phyloP scores from a whole-genome alignment of 441 rosid genomes.

The Gossypium schwendimanii region DNA sequence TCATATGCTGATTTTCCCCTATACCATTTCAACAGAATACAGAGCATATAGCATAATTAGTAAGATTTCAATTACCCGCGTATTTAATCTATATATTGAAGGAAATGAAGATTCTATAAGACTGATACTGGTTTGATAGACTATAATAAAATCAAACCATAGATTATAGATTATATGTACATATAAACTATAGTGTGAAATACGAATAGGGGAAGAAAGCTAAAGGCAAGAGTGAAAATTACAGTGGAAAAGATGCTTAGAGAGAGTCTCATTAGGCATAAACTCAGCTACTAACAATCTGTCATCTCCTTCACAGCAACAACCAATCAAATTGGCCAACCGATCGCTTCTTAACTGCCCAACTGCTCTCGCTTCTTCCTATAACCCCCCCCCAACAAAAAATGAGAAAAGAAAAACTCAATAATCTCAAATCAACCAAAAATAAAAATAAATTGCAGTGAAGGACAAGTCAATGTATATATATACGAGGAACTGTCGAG shows the following conservation, averaged over 20 bases:
- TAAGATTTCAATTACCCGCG: neutral
- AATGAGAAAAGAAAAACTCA: neutral
- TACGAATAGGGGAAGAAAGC: no score
- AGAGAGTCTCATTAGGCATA: constrained; percentile 88
- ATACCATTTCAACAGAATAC: constrained; percentile 23
- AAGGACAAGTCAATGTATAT: constrained; percentile 8
- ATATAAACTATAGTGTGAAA: no score
- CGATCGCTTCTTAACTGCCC: constrained; percentile 77
- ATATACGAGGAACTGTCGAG: constrained; percentile 81
- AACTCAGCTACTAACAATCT: constrained; percentile 90
- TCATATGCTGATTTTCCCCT: constrained; percentile 98
- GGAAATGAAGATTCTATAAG: neutral
- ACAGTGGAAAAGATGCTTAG: constrained; percentile 95
- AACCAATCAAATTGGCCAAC: constrained; percentile 78
- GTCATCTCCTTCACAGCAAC: constrained; percentile 90
- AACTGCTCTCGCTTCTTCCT: constrained; percentile 89
- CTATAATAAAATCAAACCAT: neutral
- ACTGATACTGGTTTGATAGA: neutral
- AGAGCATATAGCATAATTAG: neutral
- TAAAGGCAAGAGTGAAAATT: constrained; percentile 11
- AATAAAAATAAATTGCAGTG: constrained; percentile 17
- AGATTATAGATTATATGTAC: neutral
- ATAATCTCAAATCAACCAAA: constrained; percentile 3
- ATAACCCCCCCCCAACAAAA: neutral
- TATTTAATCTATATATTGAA: neutral